These are phyloP conservation scores for Candida nanaspora DNA, from an alignment of 805 yeast genomes.

Conservation along the genomic window DNA sequence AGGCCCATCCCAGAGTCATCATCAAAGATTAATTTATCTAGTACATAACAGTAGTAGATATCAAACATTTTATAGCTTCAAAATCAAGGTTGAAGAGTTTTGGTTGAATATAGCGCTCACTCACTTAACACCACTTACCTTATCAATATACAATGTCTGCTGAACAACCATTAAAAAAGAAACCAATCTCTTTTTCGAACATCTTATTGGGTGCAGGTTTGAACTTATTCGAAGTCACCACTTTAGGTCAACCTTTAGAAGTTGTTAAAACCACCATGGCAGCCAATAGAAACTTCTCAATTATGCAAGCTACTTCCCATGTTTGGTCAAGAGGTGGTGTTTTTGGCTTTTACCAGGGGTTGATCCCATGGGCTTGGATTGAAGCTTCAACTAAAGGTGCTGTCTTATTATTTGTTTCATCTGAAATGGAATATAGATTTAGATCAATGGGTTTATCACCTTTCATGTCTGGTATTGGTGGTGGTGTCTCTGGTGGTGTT, in stretches of 20 bases:
- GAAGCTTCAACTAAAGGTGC: slow-evolving; percentile 99
- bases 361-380: slow-evolving; percentile 99
- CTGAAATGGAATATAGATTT: slow-evolving; percentile 82
- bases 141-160: neutral
- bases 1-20: too few relatives aligned
- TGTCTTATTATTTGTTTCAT: slow-evolving; percentile 82
- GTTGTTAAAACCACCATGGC: slow-evolving; percentile 98
- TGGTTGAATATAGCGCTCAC: too few relatives aligned
- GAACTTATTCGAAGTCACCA: slow-evolving; percentile 86
- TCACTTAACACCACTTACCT: too few relatives aligned
- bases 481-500: slow-evolving; percentile 94
- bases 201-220: slow-evolving; percentile 90
- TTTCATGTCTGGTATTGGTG: slow-evolving; percentile 84
- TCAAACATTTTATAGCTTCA: too few relatives aligned
- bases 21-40: too few relatives aligned
- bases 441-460: slow-evolving; percentile 57
- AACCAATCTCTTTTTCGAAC: slow-evolving; percentile 82
- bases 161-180: slow-evolving; percentile 47
- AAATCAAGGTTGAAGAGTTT: too few relatives aligned
- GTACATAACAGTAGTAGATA: too few relatives aligned
- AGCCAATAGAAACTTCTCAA: slow-evolving; percentile 72
- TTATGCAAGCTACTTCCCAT: slow-evolving; percentile 59
- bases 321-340: slow-evolving; percentile 95
- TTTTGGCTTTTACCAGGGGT: slow-evolving; percentile 90
- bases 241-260: slow-evolving; percentile 95